Conservation (phyloP, 331 rosid species). For the Acacia concinna region DNA sequence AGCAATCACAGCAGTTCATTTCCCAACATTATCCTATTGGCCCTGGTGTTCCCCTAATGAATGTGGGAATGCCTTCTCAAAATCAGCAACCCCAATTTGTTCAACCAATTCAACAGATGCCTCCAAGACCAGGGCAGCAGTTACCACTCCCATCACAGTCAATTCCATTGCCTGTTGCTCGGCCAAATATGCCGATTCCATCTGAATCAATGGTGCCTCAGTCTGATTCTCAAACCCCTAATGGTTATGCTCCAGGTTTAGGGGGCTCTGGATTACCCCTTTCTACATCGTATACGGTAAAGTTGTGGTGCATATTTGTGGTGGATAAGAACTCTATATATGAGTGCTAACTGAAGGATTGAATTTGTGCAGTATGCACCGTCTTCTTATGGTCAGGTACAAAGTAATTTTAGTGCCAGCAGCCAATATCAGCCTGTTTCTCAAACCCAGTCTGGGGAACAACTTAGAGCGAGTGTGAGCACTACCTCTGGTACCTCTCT, state of each 20-base stretch:
- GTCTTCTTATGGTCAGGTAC: slow-evolving; percentile 69
- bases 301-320: slow-evolving; percentile 27
- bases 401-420: slow-evolving; percentile 47
- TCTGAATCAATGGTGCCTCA: slow-evolving; percentile 59
- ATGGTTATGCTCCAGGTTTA: slow-evolving; percentile 57
- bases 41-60: slow-evolving; percentile 64
- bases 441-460: slow-evolving; percentile 56
- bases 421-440: slow-evolving; percentile 60
- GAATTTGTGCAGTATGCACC: slow-evolving; percentile 55
- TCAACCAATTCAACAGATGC: slow-evolving; percentile 71
- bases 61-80: slow-evolving; percentile 73
- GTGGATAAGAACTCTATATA: slow-evolving; percentile 1
- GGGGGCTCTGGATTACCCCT: slow-evolving; percentile 65
- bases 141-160: slow-evolving; percentile 61
- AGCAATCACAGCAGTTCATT: slow-evolving; percentile 71
- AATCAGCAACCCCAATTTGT: slow-evolving; percentile 63
- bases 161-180: slow-evolving; percentile 58
- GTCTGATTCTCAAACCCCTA: slow-evolving; percentile 59
- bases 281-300: slow-evolving; percentile 75
- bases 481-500: slow-evolving; percentile 44
- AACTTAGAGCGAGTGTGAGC: slow-evolving; percentile 38
- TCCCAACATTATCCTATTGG: slow-evolving; percentile 80
- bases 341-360: slow-evolving; percentile 32
- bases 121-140: slow-evolving; percentile 62
- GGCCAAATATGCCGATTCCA: slow-evolving; percentile 56